Evolutionary conservation across 1,284 basidiomycete genomes (phyloP).

Genomic region (Ceratobasidium sp.): DNA sequence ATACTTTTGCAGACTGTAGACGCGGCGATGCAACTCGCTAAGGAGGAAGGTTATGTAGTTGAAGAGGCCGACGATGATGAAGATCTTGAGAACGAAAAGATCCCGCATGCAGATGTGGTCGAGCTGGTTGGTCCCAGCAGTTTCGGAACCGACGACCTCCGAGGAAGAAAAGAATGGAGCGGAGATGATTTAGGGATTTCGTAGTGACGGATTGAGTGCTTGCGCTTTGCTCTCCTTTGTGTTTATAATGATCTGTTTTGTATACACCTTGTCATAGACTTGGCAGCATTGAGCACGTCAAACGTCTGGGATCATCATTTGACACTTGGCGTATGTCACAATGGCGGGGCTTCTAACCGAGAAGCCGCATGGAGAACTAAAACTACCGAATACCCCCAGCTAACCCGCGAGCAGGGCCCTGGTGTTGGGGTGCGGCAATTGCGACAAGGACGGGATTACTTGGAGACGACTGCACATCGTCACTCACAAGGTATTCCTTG

Average conservation of each 20-base stretch:
- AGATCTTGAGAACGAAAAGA: constrained; percentile 2
- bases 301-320: no score
- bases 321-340: no score
- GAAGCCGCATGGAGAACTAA: no score
- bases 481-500: no score
- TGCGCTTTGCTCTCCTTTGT: background rate
- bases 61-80: constrained; percentile 32
- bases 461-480: no score
- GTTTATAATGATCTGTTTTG: background rate
- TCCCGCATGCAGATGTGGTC: background rate
- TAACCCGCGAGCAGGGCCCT: no score
- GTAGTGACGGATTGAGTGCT: background rate
- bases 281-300: no score
- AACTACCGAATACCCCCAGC: no score
- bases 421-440: no score
- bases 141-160: constrained; percentile 12
- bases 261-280: background rate
- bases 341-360: no score
- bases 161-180: constrained; percentile 21
- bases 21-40: constrained; percentile 18
- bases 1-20: constrained; percentile 20
- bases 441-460: no score
- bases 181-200: constrained; percentile 10
- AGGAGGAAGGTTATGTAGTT: constrained; percentile 33
- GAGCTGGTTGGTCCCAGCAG: constrained; percentile 34